Percentiles rank a stretch among this genome's conserved stretches.
phyloP scores from a whole-genome alignment of 164 flowering plant species.

The Berberis thunbergii region DNA sequence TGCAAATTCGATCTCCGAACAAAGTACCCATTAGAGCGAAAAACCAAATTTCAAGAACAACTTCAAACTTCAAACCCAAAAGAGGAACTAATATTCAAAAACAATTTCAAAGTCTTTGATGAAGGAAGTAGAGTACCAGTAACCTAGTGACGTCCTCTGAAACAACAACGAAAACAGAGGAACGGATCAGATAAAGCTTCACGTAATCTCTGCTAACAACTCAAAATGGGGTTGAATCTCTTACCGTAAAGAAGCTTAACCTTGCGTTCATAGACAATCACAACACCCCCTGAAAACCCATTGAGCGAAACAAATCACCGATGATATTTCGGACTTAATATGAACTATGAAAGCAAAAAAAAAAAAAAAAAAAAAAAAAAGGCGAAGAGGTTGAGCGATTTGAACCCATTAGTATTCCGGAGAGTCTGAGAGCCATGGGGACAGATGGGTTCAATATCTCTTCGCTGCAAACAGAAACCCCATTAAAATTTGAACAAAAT shows the following conservation, averaged over 20 bases:
- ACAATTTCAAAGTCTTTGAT: no score
- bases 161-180: no score
- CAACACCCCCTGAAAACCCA: conserved; percentile 66
- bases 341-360: neutral
- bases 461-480: conserved; percentile 42
- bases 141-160: no score
- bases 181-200: no score
- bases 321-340: neutral
- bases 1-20: conserved; percentile 7
- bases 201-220: no score
- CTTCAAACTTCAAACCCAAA: no score
- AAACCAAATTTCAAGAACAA: neutral
- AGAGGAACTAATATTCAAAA: no score
- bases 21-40: neutral
- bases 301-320: neutral
- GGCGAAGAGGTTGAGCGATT: neutral
- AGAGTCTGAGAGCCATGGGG: conserved; percentile 91
- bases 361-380: conserved; percentile 1
- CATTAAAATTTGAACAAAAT: neutral
- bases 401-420: conserved; percentile 94
- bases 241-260: conserved; percentile 83
- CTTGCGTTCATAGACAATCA: conserved; percentile 79
- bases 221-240: neutral
- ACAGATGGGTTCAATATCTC: conserved; percentile 85
- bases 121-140: no score